phyloP scores from a whole-genome alignment of 202 grass and related monocot genomes.

The Digitaria exilis region DNA sequence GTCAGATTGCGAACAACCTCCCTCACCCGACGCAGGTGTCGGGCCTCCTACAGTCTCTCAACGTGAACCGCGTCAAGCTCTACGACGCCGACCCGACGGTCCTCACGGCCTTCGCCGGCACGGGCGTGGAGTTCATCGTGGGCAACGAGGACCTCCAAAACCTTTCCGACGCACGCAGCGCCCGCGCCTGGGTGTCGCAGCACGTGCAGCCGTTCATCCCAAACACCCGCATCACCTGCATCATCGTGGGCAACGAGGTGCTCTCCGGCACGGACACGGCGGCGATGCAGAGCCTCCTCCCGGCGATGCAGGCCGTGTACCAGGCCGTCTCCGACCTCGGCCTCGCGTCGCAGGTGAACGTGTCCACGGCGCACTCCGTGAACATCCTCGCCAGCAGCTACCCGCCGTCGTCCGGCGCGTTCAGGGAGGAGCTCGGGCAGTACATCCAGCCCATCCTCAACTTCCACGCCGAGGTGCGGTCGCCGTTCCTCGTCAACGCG shows the following conservation, averaged over 20 bases:
- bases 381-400: constrained; percentile 66
- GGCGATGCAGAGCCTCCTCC: constrained; percentile 68
- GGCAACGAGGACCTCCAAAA: constrained; percentile 56
- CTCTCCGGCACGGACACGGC: constrained; percentile 45
- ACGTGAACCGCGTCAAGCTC: constrained; percentile 74
- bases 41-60: constrained; percentile 60
- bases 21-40: constrained; percentile 63
- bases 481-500: constrained; percentile 86
- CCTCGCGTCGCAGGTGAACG: constrained; percentile 52
- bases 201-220: constrained; percentile 74
- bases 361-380: constrained; percentile 74
- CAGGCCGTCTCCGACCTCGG: constrained; percentile 65
- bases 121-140: constrained; percentile 81
- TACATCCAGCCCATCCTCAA: constrained; percentile 68
- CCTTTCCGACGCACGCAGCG: constrained; percentile 47
- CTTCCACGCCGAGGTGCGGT: constrained; percentile 56
- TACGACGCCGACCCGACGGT: constrained; percentile 75
- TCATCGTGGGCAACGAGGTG: constrained; percentile 85
- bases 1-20: constrained; percentile 80
- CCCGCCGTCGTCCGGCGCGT: constrained; percentile 79
- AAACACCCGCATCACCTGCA: constrained; percentile 64
- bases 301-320: constrained; percentile 70
- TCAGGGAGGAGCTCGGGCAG: constrained; percentile 52
- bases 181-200: constrained; percentile 62
- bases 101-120: constrained; percentile 61